Evolutionary conservation across 1,139 yeast genomes (phyloP), one percentile per base, ranked within the genome.

Genomic region (Geotrichum phurueaensis): DNA sequence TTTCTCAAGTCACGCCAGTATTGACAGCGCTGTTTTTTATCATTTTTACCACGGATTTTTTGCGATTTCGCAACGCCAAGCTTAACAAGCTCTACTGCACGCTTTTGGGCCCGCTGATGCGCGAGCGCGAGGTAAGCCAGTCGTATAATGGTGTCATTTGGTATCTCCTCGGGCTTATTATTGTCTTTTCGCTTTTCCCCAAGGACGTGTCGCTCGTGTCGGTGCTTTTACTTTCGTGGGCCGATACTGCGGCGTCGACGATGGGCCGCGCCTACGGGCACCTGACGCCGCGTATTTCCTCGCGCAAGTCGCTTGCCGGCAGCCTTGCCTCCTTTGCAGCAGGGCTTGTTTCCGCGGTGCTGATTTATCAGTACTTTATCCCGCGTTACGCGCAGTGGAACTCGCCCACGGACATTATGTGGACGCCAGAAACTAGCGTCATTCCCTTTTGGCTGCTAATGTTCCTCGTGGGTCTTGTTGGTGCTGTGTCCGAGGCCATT

Each of bases 181-280:
- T 89, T 63, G 90, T 92, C 4, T 88, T 90, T 68, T 67, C 79
- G 1, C 72, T 84, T 20, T 86, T 84, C 68, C 87, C 96, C 18
- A 90, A 90, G 75, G 99, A 94, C 70, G 84, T 94, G 57, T 79
- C 86, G 1, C 78, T 92, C 29, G 79, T 91, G 78, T 81, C 96
- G 31, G 84, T 90, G 9, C 78, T 91, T 66, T 77, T 94, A 61
- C 81, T 94, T 65, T 88, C 97, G 71, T 94, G 98, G 98, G 92
- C 96, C 12, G 99, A 94, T 71, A 91, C 98, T 10, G 95, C 98
- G 5, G 99, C 99, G 1, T 89, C 97, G 2, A 89, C 97, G 0
- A 75, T 92, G 69, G 99, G 98, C 25, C 81, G 98, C 66, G 81
- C 81, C 58, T 90, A 77, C 72, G 98, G 98, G 7, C 81, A 87